Evolutionary conservation across 1,139 yeast species (phyloP).

Genomic region (Debaryomycetaceae sp.): DNA sequence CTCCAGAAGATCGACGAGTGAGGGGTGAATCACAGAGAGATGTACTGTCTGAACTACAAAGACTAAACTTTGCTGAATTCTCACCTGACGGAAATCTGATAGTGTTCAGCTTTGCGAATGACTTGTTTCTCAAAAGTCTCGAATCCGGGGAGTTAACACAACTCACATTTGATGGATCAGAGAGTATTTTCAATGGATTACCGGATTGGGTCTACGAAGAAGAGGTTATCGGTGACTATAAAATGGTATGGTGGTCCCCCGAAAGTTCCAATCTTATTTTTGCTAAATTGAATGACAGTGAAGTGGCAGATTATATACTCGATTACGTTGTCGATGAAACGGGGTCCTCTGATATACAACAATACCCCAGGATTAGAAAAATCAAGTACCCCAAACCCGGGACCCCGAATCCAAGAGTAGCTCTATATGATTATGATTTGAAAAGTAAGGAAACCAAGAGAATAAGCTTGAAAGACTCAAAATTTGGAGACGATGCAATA

Average conservation of each 20-base stretch:
- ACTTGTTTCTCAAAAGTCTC: conserved; percentile 40
- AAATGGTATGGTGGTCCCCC: conserved; percentile 86
- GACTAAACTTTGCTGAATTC: conserved; percentile 41
- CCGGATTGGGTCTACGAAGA: conserved; percentile 99
- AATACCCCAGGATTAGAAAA: conserved; percentile 50
- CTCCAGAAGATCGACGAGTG: conserved; percentile 9
- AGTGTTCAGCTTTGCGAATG: conserved; percentile 34
- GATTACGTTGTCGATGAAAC: conserved; percentile 48
- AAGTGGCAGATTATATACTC: conserved; percentile 61
- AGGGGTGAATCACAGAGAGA: conserved; percentile 3
- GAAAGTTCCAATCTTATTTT: conserved; percentile 64
- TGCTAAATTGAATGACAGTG: conserved; percentile 66
- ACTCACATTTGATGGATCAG: conserved; percentile 69
- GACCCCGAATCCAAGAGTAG: conserved; percentile 59
- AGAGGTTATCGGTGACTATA: conserved; percentile 66
- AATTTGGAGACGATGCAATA: conserved; percentile 48
- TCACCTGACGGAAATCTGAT: conserved; percentile 37
- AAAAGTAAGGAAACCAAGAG: conserved; percentile 13
- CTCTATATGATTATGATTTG: conserved; percentile 44
- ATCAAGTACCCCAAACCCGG: conserved; percentile 94
- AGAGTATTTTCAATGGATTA: conserved; percentile 71
- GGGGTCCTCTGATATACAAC: conserved; percentile 29
- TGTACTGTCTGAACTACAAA: conserved; percentile 11
- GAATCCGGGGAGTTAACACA: conserved; percentile 21
- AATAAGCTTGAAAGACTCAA: conserved; percentile 21